These are phyloP conservation scores for Fusarium cicatricum DNA, from an alignment of 2,329 filamentous ascomycete species.

Conservation along the genomic window DNA sequence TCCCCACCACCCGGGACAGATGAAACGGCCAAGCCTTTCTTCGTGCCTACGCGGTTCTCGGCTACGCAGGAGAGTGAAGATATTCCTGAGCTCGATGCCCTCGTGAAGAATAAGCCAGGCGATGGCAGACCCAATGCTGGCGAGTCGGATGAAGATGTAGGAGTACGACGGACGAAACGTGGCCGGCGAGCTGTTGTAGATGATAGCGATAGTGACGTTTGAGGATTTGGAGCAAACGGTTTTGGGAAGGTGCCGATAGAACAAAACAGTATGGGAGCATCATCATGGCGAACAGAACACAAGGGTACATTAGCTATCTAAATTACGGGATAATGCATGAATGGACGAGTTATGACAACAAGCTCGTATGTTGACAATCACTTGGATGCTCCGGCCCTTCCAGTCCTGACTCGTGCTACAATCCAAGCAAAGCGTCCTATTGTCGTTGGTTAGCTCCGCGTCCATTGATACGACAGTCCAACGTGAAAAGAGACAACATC, in stretches of 20 bases:
- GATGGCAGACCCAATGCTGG: neutral
- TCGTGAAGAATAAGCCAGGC: slow-evolving; percentile 28
- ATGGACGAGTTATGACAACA: slow-evolving; percentile 19
- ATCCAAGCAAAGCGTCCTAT: slow-evolving; percentile 16
- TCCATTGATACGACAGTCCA: neutral
- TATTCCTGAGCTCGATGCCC: slow-evolving; percentile 47
- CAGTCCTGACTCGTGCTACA: neutral
- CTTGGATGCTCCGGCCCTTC: neutral
- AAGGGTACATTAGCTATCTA: slow-evolving; percentile 31
- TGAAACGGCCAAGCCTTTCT: slow-evolving; percentile 45
- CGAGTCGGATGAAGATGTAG: slow-evolving; percentile 31
- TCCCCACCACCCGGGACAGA: slow-evolving; percentile 33
- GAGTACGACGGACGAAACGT: slow-evolving; percentile 33
- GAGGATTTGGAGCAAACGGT: neutral
- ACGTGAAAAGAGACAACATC: slow-evolving; percentile 28
- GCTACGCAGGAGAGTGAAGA: slow-evolving; percentile 54
- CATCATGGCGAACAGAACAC: slow-evolving; percentile 13
- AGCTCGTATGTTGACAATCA: neutral
- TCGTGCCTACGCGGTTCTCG: slow-evolving; percentile 49
- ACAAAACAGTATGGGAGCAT: slow-evolving; percentile 4
- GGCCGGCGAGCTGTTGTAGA: slow-evolving; percentile 42
- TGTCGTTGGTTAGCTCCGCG: slow-evolving; percentile 27
- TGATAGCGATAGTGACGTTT: slow-evolving; percentile 46
- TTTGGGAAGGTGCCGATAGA: slow-evolving; percentile 5
- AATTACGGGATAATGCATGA: slow-evolving; percentile 27